Conservation (phyloP, 2,329 filamentous ascomycete genomes). For the Hypoxylon sp. region DNA sequence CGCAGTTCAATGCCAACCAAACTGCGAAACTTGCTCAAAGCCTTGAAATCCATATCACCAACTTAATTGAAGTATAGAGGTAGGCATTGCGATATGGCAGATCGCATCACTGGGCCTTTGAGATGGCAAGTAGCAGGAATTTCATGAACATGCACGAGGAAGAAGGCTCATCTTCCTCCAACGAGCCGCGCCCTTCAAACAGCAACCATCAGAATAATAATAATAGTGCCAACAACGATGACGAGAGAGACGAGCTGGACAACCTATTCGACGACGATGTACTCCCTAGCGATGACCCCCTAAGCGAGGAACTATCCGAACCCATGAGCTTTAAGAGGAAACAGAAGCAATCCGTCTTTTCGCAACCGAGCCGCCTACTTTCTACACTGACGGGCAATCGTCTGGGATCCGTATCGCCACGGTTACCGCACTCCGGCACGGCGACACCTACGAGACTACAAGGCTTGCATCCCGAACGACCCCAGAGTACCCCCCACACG, state of each 20-base stretch:
- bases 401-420: constrained; percentile 34
- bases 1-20: constrained; percentile 5
- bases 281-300: constrained; percentile 64
- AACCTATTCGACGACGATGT: constrained; percentile 37
- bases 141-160: constrained; percentile 39
- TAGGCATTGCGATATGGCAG: constrained; percentile 41
- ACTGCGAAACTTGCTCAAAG: constrained; percentile 14
- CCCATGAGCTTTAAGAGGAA: constrained; percentile 77
- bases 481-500: constrained; percentile 25
- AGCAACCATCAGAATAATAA: constrained; percentile 9
- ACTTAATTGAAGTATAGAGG: constrained; percentile 3
- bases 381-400: constrained; percentile 56
- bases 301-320: constrained; percentile 58
- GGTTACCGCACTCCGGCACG: constrained; percentile 37
- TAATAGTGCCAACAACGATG: constrained; percentile 46
- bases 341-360: constrained; percentile 60
- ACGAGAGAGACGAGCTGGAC: constrained; percentile 44
- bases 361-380: constrained; percentile 58
- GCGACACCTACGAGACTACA: constrained; percentile 42
- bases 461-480: constrained; percentile 29
- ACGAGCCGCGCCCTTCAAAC: constrained; percentile 39
- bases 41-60: background rate
- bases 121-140: constrained; percentile 46
- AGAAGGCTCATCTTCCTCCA: constrained; percentile 44
- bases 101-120: constrained; percentile 38